Percentiles rank a stretch among this genome's conserved stretches.
Conservation (phyloP, 768 basidiomycete genomes). For the Coprinopsis marcescibilis region DNA sequence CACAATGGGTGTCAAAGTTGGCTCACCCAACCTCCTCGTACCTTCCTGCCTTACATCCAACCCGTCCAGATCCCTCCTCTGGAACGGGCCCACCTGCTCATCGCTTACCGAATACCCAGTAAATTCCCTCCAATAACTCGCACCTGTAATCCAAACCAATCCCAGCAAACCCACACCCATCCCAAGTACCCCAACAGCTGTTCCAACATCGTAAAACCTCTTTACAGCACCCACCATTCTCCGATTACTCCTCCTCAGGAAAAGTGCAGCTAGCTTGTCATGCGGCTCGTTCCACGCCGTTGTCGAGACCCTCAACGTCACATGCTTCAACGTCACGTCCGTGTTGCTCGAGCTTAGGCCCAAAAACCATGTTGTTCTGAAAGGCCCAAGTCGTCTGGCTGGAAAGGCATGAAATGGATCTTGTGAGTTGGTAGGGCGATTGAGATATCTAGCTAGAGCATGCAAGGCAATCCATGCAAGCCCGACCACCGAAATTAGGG, state of each 20-base stretch:
- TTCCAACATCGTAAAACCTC: constrained; percentile 47
- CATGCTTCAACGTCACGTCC: constrained; percentile 11
- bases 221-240: constrained; percentile 23
- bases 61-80: background rate
- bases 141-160: constrained; percentile 21
- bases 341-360: background rate
- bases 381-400: background rate
- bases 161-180: constrained; percentile 26
- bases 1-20: constrained; percentile 1
- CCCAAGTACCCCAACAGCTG: constrained; percentile 38
- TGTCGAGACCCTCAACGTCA: constrained; percentile 42
- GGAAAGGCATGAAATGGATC: background rate
- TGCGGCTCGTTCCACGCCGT: constrained; percentile 44
- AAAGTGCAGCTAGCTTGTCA: constrained; percentile 31
- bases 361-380: too few species aligned
- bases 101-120: constrained; percentile 6
- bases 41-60: background rate
- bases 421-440: background rate
- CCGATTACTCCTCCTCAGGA: constrained; percentile 27
- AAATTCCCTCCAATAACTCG: too few species aligned
- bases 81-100: background rate
- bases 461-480: background rate
- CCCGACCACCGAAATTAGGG: background rate
- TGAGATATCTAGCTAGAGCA: background rate
- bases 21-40: background rate